Evolutionary conservation across 192 early-diverging fungal genomes (phyloP).

Genomic region (Rhizophlyctis rosea): DNA sequence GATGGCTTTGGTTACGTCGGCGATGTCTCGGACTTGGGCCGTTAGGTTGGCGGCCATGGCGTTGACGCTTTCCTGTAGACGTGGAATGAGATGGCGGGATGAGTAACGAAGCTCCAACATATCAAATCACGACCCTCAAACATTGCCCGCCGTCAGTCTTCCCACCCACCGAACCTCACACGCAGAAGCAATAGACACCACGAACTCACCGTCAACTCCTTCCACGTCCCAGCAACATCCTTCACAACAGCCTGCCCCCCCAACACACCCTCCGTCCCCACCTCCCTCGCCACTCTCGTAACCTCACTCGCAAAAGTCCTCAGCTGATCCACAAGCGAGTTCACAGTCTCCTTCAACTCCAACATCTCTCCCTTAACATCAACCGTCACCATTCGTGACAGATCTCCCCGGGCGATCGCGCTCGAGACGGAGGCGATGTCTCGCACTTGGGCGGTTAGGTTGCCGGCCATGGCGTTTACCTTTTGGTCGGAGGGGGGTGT

Average conservation of each 20-base stretch:
- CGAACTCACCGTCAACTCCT: conserved; percentile 43
- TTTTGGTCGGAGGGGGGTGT: not conserved
- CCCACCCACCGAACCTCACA: too few relatives aligned
- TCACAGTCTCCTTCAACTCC: conserved; percentile 65
- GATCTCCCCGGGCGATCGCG: conserved; percentile 56
- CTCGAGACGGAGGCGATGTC: conserved; percentile 57
- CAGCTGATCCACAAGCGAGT: conserved; percentile 62
- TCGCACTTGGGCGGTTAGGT: conserved; percentile 40
- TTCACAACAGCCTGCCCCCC: conserved; percentile 66
- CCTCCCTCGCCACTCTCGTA: conserved; percentile 66
- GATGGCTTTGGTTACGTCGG: conserved; percentile 57
- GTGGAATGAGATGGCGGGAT: not conserved
- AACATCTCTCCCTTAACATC: conserved; percentile 58
- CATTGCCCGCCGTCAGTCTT: not conserved
- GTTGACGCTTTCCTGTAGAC: conserved; percentile 60
- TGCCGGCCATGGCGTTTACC: conserved; percentile 24
- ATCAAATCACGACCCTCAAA: not conserved
- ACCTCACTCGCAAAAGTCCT: conserved; percentile 61
- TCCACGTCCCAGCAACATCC: conserved; percentile 57
- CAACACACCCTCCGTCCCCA: conserved; percentile 68
- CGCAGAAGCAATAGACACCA: not conserved
- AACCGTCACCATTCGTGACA: conserved; percentile 51
- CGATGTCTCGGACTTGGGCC: conserved; percentile 65
- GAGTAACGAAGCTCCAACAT: too few relatives aligned
- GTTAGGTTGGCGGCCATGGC: conserved; percentile 59